Percentiles rank a stretch among this genome's conserved stretches.
Evolutionary conservation across 306 rosid genomes (phyloP).

Genomic region (Rosa multiflora): DNA sequence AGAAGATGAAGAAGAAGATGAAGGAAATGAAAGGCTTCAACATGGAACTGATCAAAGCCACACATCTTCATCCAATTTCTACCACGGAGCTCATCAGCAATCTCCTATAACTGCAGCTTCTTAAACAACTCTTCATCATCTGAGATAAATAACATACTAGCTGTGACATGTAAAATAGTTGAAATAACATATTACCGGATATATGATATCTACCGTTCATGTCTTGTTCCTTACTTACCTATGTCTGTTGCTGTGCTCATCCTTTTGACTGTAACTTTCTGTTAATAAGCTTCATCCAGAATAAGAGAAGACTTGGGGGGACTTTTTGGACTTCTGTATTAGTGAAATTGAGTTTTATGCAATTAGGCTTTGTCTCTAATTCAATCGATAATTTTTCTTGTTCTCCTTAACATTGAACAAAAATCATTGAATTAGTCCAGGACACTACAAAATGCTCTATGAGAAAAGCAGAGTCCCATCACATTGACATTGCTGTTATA

Average conservation of each 20-base stretch:
- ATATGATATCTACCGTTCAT: not conserved
- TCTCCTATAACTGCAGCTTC: conserved; percentile 52
- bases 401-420: not conserved
- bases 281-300: not conserved
- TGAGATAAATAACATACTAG: not conserved
- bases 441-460: not conserved
- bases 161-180: conserved; percentile 14
- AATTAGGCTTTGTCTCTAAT: not conserved
- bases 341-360: not conserved
- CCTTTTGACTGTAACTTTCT: not conserved
- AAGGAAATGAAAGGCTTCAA: conserved; percentile 15
- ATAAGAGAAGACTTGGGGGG: not conserved
- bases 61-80: conserved; percentile 25
- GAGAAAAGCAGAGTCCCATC: not conserved
- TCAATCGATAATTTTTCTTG: not conserved
- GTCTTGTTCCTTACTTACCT: not conserved
- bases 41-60: conserved; percentile 31
- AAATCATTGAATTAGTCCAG: not conserved
- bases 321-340: not conserved
- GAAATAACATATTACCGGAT: conserved; percentile 3
- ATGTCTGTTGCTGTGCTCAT: not conserved
- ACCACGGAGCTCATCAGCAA: conserved; percentile 40
- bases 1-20: conserved; percentile 37
- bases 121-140: conserved; percentile 19
- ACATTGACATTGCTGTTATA: not conserved